Conservation (phyloP, 2,329 filamentous ascomycete genomes). For the Dactylellina haptotyla region DNA sequence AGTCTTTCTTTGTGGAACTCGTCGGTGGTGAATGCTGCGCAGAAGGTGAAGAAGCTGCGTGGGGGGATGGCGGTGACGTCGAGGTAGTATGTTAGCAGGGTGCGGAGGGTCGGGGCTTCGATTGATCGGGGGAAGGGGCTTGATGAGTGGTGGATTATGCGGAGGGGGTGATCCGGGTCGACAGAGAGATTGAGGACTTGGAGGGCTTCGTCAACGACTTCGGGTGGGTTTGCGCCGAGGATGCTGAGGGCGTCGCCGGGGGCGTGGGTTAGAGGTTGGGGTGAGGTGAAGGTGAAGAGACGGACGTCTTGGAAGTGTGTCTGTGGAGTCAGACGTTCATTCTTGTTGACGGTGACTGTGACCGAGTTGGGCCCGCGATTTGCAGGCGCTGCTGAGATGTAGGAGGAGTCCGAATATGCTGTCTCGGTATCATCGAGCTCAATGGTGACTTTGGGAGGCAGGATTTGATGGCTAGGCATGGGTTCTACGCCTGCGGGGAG, state of each 20-base stretch:
- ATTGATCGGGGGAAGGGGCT: constrained; percentile 59
- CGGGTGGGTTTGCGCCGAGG: constrained; percentile 85
- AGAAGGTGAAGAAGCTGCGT: constrained; percentile 81
- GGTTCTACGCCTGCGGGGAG: constrained; percentile 73
- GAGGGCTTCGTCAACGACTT: constrained; percentile 82
- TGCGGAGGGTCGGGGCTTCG: constrained; percentile 70
- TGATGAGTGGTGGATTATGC: constrained; percentile 58
- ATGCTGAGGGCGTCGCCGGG: constrained; percentile 85
- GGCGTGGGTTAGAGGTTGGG: constrained; percentile 64
- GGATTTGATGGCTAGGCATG: constrained; percentile 76
- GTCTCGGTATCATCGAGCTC: constrained; percentile 59
- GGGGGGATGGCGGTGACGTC: constrained; percentile 91
- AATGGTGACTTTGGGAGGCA: constrained; percentile 79
- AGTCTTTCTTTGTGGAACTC: constrained; percentile 81
- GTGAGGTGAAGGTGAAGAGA: constrained; percentile 71
- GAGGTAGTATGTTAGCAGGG: constrained; percentile 81
- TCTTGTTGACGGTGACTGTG: constrained; percentile 70
- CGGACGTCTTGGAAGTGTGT: constrained; percentile 95
- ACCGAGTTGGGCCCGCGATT: constrained; percentile 40
- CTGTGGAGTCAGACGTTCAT: constrained; percentile 76
- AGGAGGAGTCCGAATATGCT: not conserved
- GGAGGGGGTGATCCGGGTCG: constrained; percentile 76
- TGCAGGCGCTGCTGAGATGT: constrained; percentile 33
- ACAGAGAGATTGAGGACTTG: constrained; percentile 79
- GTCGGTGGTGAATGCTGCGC: constrained; percentile 79